Base-by-base conservation (phyloP, 208 protist genomes). In the Leishmania tropica region DNA sequence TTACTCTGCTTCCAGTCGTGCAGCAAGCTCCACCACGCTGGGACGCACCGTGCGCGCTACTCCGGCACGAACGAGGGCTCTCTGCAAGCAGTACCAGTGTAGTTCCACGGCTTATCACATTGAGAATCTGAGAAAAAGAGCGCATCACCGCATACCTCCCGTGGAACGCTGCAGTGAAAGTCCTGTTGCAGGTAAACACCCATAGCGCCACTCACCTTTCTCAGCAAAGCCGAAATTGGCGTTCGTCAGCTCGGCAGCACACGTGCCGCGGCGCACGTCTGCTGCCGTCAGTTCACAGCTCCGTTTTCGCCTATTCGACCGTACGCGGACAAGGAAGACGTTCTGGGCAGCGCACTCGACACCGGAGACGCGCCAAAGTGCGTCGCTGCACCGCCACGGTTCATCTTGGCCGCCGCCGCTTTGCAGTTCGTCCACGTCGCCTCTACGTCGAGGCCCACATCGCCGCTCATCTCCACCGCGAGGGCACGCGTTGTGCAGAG, bases 221-320 rank as follows among this genome's bases (percentile, higher is more conserved):
- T 3, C 31, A 89, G 48, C 15, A 89, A 35, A 19, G 42, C 74
- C 5, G 1, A 24, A 0, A 87, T 68, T 68, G 3, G 7, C 4
- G 11, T 86, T 80, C 35, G 85, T 54, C 17, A 83, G 31, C 6
- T 45, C n/a, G 8, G 45, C 13, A 6, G 67, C 47, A 2, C 4
- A 45, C 0, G 75, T 85, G 45, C 83, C 83, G n/a, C 89, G 86
- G 0, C 86, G 89, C 3, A 93, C 77, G 58, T 93, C 91, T 48
- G 92, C 88, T 0, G 87, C 87, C 15, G 91, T 83, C 53, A 95
- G 86, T 83, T 93, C 89, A 51, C 88, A 93, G 70, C 88, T 88
- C 17, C 93, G 71, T 28, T 78, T 85, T n/a, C 80, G 47, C 6
- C 76, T 42, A 65, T 89, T 88, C 0, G 79, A 53, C 11, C 83